Percentiles rank a stretch among this genome's conserved stretches.
These are phyloP conservation scores for Emydomyces testavorans DNA, from an alignment of 2,329 filamentous ascomycete genomes.

Conservation along the genomic window DNA sequence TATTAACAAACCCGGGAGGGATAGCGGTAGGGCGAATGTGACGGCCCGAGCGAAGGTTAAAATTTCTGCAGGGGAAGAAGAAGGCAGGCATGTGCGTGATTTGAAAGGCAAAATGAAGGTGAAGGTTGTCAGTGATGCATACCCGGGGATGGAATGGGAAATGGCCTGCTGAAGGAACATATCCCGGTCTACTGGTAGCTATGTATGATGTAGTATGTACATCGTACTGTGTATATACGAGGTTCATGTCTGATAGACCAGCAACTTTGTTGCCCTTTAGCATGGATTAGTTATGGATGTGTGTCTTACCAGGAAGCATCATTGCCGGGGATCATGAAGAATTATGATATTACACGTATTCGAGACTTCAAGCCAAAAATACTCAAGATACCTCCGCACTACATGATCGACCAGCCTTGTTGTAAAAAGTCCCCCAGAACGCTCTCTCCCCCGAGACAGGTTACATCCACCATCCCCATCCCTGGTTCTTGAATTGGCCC, in stretches of 20 bases:
- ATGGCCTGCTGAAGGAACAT: constrained; percentile 29
- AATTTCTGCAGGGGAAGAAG: constrained; percentile 10
- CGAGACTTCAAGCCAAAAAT: too few species aligned
- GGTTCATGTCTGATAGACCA: too few species aligned
- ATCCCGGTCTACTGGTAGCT: too few species aligned
- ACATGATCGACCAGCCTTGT: neutral
- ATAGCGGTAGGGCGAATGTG: constrained; percentile 12
- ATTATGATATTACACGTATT: too few species aligned
- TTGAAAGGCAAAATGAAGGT: constrained; percentile 41
- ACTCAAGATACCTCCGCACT: too few species aligned
- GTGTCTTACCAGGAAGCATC: too few species aligned
- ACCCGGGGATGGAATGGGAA: constrained; percentile 61
- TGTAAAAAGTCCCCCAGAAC: too few species aligned
- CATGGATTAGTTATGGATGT: too few species aligned
- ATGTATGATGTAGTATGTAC: too few species aligned
- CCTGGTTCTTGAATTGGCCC: neutral
- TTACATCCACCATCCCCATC: constrained; percentile 2
- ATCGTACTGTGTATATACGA: neutral
- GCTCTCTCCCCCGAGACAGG: neutral
- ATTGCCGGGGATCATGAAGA: too few species aligned
- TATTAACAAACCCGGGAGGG: constrained; percentile 16
- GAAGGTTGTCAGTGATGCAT: constrained; percentile 72
- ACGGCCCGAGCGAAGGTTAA: constrained; percentile 15
- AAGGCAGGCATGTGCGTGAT: constrained; percentile 1
- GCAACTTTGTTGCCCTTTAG: too few species aligned